phyloP scores from a whole-genome alignment of 2,329 filamentous ascomycete species.

The Colletotrichum sp. region DNA sequence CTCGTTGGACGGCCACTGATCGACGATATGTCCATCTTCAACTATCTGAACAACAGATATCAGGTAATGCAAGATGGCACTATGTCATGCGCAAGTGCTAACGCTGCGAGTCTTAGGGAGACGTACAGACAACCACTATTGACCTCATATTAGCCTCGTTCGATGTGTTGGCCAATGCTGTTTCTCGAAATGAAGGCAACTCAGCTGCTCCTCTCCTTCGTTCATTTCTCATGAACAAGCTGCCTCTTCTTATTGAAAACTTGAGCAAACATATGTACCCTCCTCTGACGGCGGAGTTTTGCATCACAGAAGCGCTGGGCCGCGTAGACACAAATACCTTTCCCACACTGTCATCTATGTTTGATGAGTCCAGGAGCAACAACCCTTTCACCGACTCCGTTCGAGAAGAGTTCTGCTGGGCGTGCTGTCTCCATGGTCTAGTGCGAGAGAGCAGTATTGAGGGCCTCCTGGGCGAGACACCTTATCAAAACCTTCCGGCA shows the following conservation, averaged over 20 bases:
- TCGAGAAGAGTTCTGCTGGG: constrained; percentile 80
- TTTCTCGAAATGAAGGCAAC: constrained; percentile 67
- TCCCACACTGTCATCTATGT: constrained; percentile 63
- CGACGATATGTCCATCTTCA: constrained; percentile 80
- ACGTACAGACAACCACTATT: constrained; percentile 77
- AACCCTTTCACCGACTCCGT: constrained; percentile 64
- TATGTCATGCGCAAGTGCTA: background rate
- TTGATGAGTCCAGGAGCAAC: constrained; percentile 62
- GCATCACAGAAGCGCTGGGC: constrained; percentile 74
- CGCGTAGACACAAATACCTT: constrained; percentile 84
- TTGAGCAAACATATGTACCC: constrained; percentile 71
- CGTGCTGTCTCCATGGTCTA: constrained; percentile 88
- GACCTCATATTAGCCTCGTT: constrained; percentile 90
- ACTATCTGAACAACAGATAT: constrained; percentile 84
- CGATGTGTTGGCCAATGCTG: constrained; percentile 85
- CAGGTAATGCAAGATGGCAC: constrained; percentile 56
- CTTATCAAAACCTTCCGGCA: constrained; percentile 78
- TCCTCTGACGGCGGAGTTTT: constrained; percentile 75
- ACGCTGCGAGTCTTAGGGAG: constrained; percentile 56
- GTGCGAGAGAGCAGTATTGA: constrained; percentile 80
- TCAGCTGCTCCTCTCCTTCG: constrained; percentile 75
- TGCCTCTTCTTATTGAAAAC: constrained; percentile 59
- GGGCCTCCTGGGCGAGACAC: constrained; percentile 81
- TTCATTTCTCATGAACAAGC: constrained; percentile 81
- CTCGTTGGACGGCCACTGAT: constrained; percentile 82